Percentiles rank a stretch among this genome's conserved stretches.
Conservation (phyloP, 2,329 filamentous ascomycete species). For the Fonsecaea erecta region DNA sequence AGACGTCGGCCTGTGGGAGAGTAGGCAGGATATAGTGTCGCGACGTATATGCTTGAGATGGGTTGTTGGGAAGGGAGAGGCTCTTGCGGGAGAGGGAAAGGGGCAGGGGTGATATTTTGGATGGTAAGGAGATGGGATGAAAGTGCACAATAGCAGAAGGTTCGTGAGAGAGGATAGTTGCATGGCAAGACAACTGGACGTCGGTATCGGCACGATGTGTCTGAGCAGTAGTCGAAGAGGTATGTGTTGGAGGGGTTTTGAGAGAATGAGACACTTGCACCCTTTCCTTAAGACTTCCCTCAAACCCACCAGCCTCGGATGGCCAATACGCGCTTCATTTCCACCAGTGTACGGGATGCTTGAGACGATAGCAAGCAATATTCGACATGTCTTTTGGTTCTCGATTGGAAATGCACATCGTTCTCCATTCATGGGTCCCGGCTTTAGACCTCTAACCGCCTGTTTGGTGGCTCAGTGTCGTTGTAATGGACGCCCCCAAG, state of each 20-base stretch:
- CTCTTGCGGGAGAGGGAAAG: background rate
- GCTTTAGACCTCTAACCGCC: background rate
- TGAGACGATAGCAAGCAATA: background rate
- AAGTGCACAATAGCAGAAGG: background rate
- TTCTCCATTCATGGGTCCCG: background rate
- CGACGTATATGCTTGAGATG: slow-evolving; percentile 47
- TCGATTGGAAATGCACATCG: background rate
- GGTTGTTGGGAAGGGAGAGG: slow-evolving; percentile 14
- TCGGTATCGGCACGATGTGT: background rate
- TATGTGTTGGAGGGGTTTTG: background rate
- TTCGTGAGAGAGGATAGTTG: background rate
- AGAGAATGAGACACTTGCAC: background rate
- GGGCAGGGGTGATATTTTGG: background rate
- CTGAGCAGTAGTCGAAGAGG: background rate
- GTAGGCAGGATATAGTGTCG: slow-evolving; percentile 28
- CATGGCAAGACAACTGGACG: background rate
- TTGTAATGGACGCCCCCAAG: background rate
- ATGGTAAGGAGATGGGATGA: background rate
- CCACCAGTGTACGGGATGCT: background rate
- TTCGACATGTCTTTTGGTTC: background rate
- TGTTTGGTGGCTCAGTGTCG: background rate
- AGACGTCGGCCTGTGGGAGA: slow-evolving; percentile 50
- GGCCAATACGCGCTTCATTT: background rate
- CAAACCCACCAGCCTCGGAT: background rate
- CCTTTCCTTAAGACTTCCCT: background rate